Conservation (phyloP, 257 asterid genomes). For the Nicotiana benthamiana region DNA sequence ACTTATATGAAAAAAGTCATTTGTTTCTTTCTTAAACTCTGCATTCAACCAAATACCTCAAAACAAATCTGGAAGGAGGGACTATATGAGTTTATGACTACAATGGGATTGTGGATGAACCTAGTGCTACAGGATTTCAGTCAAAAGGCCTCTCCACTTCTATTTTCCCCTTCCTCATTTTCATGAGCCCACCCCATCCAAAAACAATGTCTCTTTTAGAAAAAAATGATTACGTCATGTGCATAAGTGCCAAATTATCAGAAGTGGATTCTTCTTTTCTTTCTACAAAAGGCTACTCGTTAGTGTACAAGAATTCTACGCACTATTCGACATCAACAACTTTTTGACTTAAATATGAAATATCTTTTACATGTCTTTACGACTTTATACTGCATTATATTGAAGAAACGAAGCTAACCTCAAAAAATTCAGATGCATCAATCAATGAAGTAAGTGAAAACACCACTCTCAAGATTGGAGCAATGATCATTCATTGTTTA, state of each 20-base stretch:
- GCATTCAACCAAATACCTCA: neutral
- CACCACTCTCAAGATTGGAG: conserved; percentile 74
- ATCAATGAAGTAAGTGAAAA: conserved; percentile 77
- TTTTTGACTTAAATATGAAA: no score
- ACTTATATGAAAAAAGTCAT: neutral
- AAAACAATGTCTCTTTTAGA: neutral
- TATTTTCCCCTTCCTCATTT: neutral
- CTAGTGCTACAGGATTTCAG: neutral
- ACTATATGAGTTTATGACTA: neutral
- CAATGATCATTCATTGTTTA: conserved; percentile 61
- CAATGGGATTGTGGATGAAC: neutral
- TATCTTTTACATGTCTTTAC: neutral
- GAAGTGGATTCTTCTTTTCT: neutral
- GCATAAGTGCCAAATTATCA: neutral
- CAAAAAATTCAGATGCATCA: conserved; percentile 75
- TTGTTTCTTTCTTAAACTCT: neutral
- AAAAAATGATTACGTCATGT: neutral
- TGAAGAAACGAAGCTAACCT: conserved; percentile 44
- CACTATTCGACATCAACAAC: no score
- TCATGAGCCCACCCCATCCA: neutral
- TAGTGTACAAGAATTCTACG: no score
- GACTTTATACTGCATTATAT: neutral
- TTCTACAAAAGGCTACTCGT: no score
- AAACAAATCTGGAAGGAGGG: neutral
- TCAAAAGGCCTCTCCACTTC: neutral